Conservation (phyloP, 2,329 filamentous ascomycete genomes). For the Diaporthe batatas region DNA sequence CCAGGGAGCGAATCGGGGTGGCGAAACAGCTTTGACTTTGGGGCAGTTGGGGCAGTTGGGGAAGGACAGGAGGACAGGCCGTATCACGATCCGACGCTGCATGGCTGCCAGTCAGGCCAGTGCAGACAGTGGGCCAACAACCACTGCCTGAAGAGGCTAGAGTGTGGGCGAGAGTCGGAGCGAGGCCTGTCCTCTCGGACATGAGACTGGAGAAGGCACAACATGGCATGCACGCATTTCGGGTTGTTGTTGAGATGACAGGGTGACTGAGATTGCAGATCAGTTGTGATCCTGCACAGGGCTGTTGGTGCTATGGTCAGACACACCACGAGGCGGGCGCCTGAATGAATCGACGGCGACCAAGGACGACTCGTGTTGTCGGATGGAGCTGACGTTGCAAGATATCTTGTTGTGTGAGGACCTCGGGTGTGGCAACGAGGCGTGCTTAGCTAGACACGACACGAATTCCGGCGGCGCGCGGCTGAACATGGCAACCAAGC, state of each 20-base stretch:
- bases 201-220: slow-evolving; percentile 12
- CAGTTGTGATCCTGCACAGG: not conserved
- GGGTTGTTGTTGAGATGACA: slow-evolving; percentile 16
- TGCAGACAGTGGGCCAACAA: slow-evolving; percentile 18
- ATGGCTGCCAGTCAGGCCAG: not conserved
- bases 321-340: not conserved
- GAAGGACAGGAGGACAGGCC: slow-evolving; percentile 3
- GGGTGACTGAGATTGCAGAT: slow-evolving; percentile 18
- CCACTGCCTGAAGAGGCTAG: slow-evolving; percentile 22
- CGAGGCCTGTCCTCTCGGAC: not conserved
- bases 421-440: slow-evolving; percentile 24
- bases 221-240: not conserved
- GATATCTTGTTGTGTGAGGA: not conserved
- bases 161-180: not conserved
- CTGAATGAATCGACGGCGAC: slow-evolving; percentile 7
- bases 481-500: slow-evolving; percentile 19
- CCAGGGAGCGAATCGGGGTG: slow-evolving; percentile 27
- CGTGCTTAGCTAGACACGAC: slow-evolving; percentile 17
- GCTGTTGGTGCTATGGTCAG: not conserved
- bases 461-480: slow-evolving; percentile 13
- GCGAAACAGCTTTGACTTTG: slow-evolving; percentile 13
- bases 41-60: not conserved
- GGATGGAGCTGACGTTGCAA: not conserved
- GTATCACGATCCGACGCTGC: slow-evolving; percentile 33
- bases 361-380: slow-evolving; percentile 13